A percentile compares a stretch with the other conserved stretches of the same genome.
phyloP scores from a whole-genome alignment of 2,329 filamentous ascomycete species.

The Fusarium pseudonygamai region DNA sequence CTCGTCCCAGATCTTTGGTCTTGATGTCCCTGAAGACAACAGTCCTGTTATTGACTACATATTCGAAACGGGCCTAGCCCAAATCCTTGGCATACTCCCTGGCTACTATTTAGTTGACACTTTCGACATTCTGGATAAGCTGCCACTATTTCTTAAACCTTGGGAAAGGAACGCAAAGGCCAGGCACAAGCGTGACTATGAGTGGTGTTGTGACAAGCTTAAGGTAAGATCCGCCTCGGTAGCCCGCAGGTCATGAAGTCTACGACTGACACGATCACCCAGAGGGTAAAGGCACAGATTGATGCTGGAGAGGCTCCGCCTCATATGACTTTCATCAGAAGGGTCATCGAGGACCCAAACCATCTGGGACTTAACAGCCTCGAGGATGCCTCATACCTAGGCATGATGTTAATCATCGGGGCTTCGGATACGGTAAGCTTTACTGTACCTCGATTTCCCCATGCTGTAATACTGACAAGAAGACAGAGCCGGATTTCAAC shows the following conservation, averaged over 20 bases:
- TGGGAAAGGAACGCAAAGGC: neutral
- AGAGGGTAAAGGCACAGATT: neutral
- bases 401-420: neutral
- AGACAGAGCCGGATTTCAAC: neutral
- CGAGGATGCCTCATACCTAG: neutral
- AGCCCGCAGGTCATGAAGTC: neutral
- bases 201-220: neutral
- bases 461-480: neutral
- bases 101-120: neutral
- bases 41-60: neutral
- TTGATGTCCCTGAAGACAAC: neutral
- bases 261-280: neutral
- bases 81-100: neutral
- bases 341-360: neutral
- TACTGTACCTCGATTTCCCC: too few relatives aligned
- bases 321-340: neutral
- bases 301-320: neutral
- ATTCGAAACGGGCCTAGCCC: neutral
- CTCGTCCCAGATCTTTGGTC: neutral
- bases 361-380: neutral
- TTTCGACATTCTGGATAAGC: neutral
- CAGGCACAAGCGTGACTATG: neutral
- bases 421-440: neutral
- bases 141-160: neutral
- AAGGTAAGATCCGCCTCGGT: neutral